phyloP scores from a whole-genome alignment of 2,329 filamentous ascomycete species.

The Hawksworthiomyces lignivorus region DNA sequence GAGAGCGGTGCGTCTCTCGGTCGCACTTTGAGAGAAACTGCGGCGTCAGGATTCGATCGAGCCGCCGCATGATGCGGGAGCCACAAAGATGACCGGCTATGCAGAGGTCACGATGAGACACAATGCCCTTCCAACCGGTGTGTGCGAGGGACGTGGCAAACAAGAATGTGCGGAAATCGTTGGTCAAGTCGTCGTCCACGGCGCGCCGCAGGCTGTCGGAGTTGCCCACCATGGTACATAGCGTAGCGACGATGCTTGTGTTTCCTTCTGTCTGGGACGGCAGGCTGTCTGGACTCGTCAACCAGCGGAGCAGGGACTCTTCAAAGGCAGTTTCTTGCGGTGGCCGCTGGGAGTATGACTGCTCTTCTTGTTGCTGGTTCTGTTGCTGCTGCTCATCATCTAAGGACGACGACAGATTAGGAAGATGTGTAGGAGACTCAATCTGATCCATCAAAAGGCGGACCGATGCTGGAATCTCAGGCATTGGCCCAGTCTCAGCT shows the following conservation, averaged over 20 bases:
- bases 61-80: constrained; percentile 20
- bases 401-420: neutral
- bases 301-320: constrained; percentile 20
- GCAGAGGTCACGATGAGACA: constrained; percentile 16
- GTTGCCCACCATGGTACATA: constrained; percentile 19
- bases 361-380: constrained; percentile 1
- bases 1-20: constrained; percentile 19
- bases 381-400: too few species aligned
- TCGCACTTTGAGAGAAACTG: constrained; percentile 20
- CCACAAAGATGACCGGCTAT: constrained; percentile 20
- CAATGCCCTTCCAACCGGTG: constrained; percentile 15
- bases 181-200: constrained; percentile 17
- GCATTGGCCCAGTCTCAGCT: constrained; percentile 4
- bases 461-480: constrained; percentile 12
- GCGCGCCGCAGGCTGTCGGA: constrained; percentile 15
- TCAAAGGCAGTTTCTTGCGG: constrained; percentile 17
- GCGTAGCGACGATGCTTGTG: constrained; percentile 21
- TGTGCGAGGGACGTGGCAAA: constrained; percentile 22
- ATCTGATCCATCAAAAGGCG: constrained; percentile 11
- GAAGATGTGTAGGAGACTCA: constrained; percentile 8
- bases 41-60: constrained; percentile 24
- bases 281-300: constrained; percentile 18
- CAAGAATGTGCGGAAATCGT: constrained; percentile 22
- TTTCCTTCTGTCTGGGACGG: constrained; percentile 14
- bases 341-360: too few species aligned